Conservation (phyloP, 768 basidiomycete genomes). For the Tylopilus intermedius region DNA sequence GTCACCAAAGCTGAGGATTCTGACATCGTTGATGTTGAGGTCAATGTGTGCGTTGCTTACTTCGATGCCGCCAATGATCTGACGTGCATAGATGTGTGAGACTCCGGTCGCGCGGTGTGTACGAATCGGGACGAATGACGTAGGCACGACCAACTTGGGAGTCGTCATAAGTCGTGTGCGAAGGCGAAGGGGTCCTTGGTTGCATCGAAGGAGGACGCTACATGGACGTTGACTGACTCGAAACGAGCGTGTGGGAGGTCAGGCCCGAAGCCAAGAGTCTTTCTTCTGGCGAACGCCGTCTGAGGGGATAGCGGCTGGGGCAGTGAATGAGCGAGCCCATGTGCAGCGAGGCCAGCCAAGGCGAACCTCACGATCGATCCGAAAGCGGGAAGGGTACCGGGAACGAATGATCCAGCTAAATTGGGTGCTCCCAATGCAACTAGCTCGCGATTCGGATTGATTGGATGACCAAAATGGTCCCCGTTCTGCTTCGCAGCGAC, state of each 20-base stretch:
- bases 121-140: constrained; percentile 74
- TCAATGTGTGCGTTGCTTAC: constrained; percentile 91
- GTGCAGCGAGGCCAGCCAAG: constrained; percentile 55
- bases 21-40: constrained; percentile 82
- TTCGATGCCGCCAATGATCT: constrained; percentile 80
- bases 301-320: constrained; percentile 30
- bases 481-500: constrained; percentile 89
- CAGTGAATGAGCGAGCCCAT: constrained; percentile 35
- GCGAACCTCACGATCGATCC: constrained; percentile 28
- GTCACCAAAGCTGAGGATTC: constrained; percentile 81
- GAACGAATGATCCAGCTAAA: too few species aligned
- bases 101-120: constrained; percentile 84
- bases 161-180: constrained; percentile 52
- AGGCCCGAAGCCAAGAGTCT: constrained; percentile 89
- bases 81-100: constrained; percentile 84
- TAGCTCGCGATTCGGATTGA: too few species aligned
- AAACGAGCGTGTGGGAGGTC: constrained; percentile 69
- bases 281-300: constrained; percentile 40
- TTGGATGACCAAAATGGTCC: too few species aligned
- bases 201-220: constrained; percentile 37
- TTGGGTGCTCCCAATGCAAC: too few species aligned
- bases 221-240: constrained; percentile 37
- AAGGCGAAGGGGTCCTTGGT: constrained; percentile 52
- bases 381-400: too few species aligned
- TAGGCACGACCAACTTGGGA: constrained; percentile 39